Evolutionary conservation across 1,284 basidiomycete species (phyloP), one percentile per base, ranked within the genome.

Genomic region (Ustilago crameri): DNA sequence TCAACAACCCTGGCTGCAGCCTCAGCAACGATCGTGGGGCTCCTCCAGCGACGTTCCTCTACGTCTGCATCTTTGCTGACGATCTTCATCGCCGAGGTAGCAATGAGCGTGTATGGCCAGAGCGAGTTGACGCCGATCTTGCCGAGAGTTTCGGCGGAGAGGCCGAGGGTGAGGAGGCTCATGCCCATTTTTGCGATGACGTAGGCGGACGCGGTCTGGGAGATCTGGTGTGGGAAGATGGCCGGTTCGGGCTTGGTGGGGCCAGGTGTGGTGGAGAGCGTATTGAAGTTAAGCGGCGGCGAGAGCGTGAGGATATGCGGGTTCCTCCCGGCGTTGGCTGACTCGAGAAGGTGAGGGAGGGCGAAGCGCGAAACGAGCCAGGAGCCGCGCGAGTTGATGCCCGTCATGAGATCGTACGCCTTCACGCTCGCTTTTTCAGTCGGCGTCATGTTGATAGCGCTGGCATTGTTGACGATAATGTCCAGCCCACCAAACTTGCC

Each of bases 401-500:
- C 27, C 41, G 76, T 75, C 71, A 70, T 64, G 24, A 68, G 24
- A 40, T 68, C 65, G 34, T 73, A 78, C 12, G 49, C 60, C 60
- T 83, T 83, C 17, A 78, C 69, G 14, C 41, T 65, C 1, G 74
- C 65, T 9, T 62, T 46, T 0, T 58, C 32, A 0, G 81, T 81
- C 1, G 74, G 62, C 0, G 66, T 66, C 58, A 83, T 63, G 14
- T 70, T 78, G 60, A 83, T 83, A 5, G 82, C 82, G 45, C 53
- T 41, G 23, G 79, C 82, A 42, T 84, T 84, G 65, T 84, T 84
- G 45, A 84, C 53, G 10, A 83, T 60, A 17, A 84, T 76, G 41
- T 84, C 82, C 12, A 84, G 46, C 1, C 71, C 74, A 1, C 82
- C 81, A 41, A 84, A 81, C 38, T 55, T 67, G 7, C 32, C 22